Conservation (phyloP, 108 stramenopile species). For the Cyclotella atomus region DNA sequence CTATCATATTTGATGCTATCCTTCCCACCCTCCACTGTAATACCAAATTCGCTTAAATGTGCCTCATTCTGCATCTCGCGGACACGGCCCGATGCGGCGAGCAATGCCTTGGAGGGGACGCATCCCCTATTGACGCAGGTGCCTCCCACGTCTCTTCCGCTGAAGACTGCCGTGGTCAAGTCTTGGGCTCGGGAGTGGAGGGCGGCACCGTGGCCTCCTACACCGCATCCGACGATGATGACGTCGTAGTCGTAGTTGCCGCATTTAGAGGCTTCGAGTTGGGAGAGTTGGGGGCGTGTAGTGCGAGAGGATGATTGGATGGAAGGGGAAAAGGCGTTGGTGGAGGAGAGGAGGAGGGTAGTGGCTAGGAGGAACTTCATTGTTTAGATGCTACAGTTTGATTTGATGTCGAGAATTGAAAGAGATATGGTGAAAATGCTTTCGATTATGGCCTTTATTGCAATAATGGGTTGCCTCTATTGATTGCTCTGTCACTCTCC, state of each 20-base stretch:
- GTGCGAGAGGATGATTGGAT: background rate
- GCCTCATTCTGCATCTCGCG: slow-evolving; percentile 88
- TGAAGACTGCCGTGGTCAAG: slow-evolving; percentile 93
- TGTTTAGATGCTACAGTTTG: too few species aligned
- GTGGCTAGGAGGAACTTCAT: slow-evolving; percentile 23
- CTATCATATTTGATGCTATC: slow-evolving; percentile 75
- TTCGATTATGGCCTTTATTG: too few species aligned
- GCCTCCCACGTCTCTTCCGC: slow-evolving; percentile 95
- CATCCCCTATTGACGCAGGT: slow-evolving; percentile 99
- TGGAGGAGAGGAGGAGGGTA: slow-evolving; percentile 27
- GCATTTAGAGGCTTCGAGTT: slow-evolving; percentile 46
- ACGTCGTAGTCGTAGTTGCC: slow-evolving; percentile 85
- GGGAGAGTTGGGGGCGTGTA: slow-evolving; percentile 6
- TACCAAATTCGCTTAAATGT: slow-evolving; percentile 87
- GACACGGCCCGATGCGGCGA: slow-evolving; percentile 95
- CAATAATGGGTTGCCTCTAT: too few species aligned
- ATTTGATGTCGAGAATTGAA: too few species aligned
- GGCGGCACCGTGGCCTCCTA: slow-evolving; percentile 99
- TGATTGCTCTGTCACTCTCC: too few species aligned
- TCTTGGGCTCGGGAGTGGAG: slow-evolving; percentile 93
- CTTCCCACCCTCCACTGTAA: slow-evolving; percentile 76
- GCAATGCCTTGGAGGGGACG: slow-evolving; percentile 97
- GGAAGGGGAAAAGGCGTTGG: slow-evolving; percentile 23
- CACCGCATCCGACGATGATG: slow-evolving; percentile 95
- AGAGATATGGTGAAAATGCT: too few species aligned